Percentiles rank a stretch among this genome's conserved stretches.
Conservation (phyloP, 1,139 yeast genomes). For the Arxiozyma telluris region DNA sequence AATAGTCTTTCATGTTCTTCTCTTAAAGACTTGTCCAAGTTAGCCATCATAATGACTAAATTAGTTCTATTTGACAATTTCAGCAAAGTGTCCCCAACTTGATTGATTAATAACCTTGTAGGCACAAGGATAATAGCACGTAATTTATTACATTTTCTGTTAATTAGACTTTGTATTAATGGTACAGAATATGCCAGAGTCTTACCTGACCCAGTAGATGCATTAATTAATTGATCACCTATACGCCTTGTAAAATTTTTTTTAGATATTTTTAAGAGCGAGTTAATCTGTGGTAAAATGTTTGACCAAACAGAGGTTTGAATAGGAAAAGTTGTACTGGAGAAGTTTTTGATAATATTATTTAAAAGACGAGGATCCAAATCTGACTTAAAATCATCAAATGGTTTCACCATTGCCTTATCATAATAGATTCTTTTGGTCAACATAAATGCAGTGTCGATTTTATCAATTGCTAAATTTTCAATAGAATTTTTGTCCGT, state of each 20-base stretch:
- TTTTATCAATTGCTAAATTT: slow-evolving; percentile 15
- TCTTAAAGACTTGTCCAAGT: slow-evolving; percentile 50
- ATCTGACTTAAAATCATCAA: slow-evolving; percentile 5
- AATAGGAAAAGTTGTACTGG: slow-evolving; percentile 27
- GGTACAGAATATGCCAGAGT: slow-evolving; percentile 87
- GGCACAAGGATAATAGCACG: slow-evolving; percentile 81
- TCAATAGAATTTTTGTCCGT: slow-evolving; percentile 29
- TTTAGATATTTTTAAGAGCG: slow-evolving; percentile 18
- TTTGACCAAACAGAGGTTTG: slow-evolving; percentile 26
- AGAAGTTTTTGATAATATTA: slow-evolving; percentile 23
- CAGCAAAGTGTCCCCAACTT: slow-evolving; percentile 61
- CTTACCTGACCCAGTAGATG: slow-evolving; percentile 95
- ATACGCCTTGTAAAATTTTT: slow-evolving; percentile 34
- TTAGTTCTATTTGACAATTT: slow-evolving; percentile 59
- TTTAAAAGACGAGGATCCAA: slow-evolving; percentile 10
- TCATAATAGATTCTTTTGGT: slow-evolving; percentile 30
- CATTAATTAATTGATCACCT: slow-evolving; percentile 81
- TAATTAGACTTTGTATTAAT: slow-evolving; percentile 55
- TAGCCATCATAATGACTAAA: slow-evolving; percentile 49
- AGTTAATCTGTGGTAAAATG: slow-evolving; percentile 21
- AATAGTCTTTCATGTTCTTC: slow-evolving; percentile 53
- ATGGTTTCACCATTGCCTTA: slow-evolving; percentile 21
- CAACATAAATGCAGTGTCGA: slow-evolving; percentile 26
- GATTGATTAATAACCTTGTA: slow-evolving; percentile 77
- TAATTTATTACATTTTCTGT: slow-evolving; percentile 60